These are phyloP conservation scores for Trichoderma sp. DNA, from an alignment of 2,329 filamentous ascomycete species.

Conservation along the genomic window DNA sequence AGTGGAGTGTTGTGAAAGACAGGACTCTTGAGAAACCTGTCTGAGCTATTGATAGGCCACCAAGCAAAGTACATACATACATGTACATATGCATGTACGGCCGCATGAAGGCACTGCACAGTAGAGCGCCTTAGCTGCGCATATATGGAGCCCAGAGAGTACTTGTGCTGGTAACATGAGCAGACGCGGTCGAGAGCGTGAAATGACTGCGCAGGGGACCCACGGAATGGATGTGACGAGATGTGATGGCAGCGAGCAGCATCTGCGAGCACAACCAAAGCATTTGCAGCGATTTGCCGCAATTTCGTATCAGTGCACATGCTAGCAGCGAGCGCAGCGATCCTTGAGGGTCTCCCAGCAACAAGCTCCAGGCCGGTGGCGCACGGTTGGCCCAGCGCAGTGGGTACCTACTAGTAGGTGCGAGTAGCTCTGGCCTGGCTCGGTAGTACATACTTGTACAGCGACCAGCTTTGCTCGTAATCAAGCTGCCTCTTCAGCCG, in stretches of 20 bases:
- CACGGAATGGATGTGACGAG: background rate
- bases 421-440: background rate
- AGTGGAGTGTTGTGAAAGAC: slow-evolving; percentile 1
- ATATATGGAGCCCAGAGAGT: background rate
- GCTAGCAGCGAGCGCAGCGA: background rate
- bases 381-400: background rate
- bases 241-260: background rate
- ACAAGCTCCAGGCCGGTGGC: background rate
- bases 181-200: background rate
- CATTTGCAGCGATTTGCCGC: background rate
- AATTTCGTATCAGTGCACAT: background rate
- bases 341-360: slow-evolving; percentile 12
- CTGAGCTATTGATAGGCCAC: slow-evolving; percentile 7
- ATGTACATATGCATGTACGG: background rate
- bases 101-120: background rate
- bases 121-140: background rate
- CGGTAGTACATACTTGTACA: background rate
- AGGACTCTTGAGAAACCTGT: background rate
- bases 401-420: background rate
- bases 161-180: background rate
- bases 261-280: background rate
- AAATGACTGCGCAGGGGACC: slow-evolving; percentile 1
- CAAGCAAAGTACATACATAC: slow-evolving; percentile 13
- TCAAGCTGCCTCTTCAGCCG: slow-evolving; percentile 19
- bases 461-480: background rate